A percentile compares a stretch with the other conserved stretches of the same genome.
phyloP scores from a whole-genome alignment of 2,329 filamentous ascomycete species.

The Fusarium concolor region DNA sequence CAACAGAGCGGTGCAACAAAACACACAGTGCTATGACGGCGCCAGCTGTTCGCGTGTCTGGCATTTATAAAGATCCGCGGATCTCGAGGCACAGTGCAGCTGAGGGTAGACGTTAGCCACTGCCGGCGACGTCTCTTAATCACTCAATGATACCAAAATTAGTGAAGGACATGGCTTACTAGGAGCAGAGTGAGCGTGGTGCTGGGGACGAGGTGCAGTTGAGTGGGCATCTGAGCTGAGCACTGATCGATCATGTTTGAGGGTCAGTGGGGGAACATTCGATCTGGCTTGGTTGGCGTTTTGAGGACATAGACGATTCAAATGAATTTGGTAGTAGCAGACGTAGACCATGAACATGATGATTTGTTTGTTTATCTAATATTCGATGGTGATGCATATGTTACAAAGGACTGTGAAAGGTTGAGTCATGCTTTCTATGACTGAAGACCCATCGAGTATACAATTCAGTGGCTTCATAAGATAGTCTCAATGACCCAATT shows the following conservation, averaged over 20 bases:
- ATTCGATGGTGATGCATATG: neutral
- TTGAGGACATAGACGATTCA: slow-evolving; percentile 55
- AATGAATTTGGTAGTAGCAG: slow-evolving; percentile 51
- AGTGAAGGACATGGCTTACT: slow-evolving; percentile 27
- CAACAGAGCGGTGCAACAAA: slow-evolving; percentile 28
- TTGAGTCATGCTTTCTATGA: no score
- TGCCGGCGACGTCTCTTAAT: slow-evolving; percentile 38
- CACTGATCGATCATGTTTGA: slow-evolving; percentile 39
- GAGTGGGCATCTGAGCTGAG: slow-evolving; percentile 30
- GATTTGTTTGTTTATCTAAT: slow-evolving; percentile 40
- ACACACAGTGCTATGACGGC: slow-evolving; percentile 33
- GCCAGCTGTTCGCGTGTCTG: slow-evolving; percentile 25
- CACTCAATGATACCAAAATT: slow-evolving; percentile 47
- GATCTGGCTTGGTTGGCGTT: slow-evolving; percentile 53
- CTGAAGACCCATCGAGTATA: no score
- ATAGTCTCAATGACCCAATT: no score
- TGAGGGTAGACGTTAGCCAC: slow-evolving; percentile 36
- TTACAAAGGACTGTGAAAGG: no score
- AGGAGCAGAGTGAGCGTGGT: slow-evolving; percentile 18
- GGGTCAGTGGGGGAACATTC: slow-evolving; percentile 46
- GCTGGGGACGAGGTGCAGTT: slow-evolving; percentile 22
- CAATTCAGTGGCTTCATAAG: no score
- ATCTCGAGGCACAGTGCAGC: slow-evolving; percentile 21
- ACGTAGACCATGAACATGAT: slow-evolving; percentile 51
- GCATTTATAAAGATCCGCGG: slow-evolving; percentile 9